Conservation (phyloP, 805 yeast species). For the Cyberlindnera samutprakarnensis region DNA sequence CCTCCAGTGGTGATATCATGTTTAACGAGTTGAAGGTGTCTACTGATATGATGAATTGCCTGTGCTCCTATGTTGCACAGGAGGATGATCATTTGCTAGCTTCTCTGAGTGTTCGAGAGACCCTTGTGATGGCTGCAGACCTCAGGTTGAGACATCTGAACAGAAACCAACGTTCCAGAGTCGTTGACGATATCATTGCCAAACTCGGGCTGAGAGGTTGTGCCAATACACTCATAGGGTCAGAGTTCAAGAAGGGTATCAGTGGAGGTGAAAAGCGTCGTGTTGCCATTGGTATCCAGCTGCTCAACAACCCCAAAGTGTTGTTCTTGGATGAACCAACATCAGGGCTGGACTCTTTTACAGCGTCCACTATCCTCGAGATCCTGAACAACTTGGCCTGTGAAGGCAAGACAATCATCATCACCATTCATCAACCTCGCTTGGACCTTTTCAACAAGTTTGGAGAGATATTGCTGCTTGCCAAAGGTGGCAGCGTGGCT, state of each 20-base stretch:
- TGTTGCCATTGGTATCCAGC: constrained; percentile 75
- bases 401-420: constrained; percentile 61
- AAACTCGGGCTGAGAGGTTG: constrained; percentile 66
- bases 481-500: constrained; percentile 71
- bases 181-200: constrained; percentile 53
- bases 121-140: constrained; percentile 63
- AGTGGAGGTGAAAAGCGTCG: constrained; percentile 82
- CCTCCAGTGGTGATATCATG: constrained; percentile 34
- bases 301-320: constrained; percentile 65
- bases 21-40: constrained; percentile 35
- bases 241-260: constrained; percentile 58
- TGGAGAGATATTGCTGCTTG: constrained; percentile 66
- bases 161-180: constrained; percentile 33
- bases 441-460: constrained; percentile 58
- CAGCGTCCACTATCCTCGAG: constrained; percentile 62
- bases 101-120: constrained; percentile 71
- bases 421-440: constrained; percentile 84
- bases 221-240: constrained; percentile 65
- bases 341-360: constrained; percentile 78
- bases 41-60: constrained; percentile 30
- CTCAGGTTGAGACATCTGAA: constrained; percentile 47
- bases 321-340: constrained; percentile 83
- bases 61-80: constrained; percentile 77
- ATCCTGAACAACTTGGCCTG: constrained; percentile 51
- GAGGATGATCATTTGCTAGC: constrained; percentile 71